phyloP scores from a whole-genome alignment of 2,329 filamentous ascomycete genomes.

The Moelleriella libera region DNA sequence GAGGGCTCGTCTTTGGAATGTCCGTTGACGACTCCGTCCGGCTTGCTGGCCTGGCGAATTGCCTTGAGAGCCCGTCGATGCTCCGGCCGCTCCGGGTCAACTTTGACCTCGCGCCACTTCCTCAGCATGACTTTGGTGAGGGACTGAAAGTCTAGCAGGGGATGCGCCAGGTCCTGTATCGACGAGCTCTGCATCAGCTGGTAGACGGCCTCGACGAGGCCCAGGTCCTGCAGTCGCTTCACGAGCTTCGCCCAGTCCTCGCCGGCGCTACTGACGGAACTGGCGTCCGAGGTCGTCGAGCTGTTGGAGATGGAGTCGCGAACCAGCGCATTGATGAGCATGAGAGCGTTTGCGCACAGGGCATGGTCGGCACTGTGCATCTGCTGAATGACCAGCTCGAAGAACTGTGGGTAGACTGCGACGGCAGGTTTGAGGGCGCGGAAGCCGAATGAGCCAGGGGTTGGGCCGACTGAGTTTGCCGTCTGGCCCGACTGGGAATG shows the following conservation, averaged over 20 bases:
- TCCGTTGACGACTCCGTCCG: conserved; percentile 34
- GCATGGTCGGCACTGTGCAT: conserved; percentile 90
- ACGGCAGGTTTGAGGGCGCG: conserved; percentile 84
- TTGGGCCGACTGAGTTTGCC: conserved; percentile 20
- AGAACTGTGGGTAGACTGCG: conserved; percentile 81
- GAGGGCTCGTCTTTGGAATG: conserved; percentile 21
- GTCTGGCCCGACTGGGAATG: conserved; percentile 52
- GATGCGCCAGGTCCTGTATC: conserved; percentile 78
- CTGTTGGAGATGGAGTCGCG: conserved; percentile 77
- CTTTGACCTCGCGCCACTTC: conserved; percentile 75
- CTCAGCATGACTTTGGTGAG: conserved; percentile 76
- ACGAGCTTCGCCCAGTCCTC: conserved; percentile 94
- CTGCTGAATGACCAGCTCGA: conserved; percentile 84
- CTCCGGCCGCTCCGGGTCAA: conserved; percentile 78
- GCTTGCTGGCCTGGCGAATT: conserved; percentile 69
- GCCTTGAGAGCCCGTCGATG: conserved; percentile 79
- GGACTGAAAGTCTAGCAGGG: conserved; percentile 83
- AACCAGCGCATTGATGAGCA: conserved; percentile 90
- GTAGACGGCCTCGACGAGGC: conserved; percentile 84
- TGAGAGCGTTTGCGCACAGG: conserved; percentile 86
- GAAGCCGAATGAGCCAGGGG: conserved; percentile 62
- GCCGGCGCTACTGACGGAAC: conserved; percentile 11
- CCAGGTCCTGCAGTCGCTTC: conserved; percentile 82
- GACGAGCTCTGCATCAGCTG: conserved; percentile 88
- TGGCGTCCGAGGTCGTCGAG: conserved; percentile 25